Percentiles rank a stretch among this genome's conserved stretches.
These are phyloP conservation scores for Ceratocystis huliohia DNA, from an alignment of 2,329 filamentous ascomycete genomes.

Conservation along the genomic window DNA sequence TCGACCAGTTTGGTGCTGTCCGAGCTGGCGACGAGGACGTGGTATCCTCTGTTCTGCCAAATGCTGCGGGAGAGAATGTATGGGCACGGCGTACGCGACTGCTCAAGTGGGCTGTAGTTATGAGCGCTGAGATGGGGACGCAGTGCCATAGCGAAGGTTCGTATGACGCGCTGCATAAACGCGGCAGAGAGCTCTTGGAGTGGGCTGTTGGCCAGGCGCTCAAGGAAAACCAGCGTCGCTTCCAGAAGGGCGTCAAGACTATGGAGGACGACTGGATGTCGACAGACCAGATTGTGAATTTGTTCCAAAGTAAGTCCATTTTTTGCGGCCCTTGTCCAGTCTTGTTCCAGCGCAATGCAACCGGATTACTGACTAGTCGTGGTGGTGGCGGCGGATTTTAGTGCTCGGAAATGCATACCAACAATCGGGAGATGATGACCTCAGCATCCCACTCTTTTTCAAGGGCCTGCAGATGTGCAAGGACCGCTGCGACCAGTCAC, in stretches of 20 bases:
- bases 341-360: background rate
- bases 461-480: slow-evolving; percentile 62
- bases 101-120: slow-evolving; percentile 59
- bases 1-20: slow-evolving; percentile 31
- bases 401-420: slow-evolving; percentile 69
- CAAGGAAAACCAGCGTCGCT: slow-evolving; percentile 57
- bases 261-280: slow-evolving; percentile 61
- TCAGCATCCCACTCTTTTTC: slow-evolving; percentile 61
- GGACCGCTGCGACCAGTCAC: slow-evolving; percentile 60
- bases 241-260: slow-evolving; percentile 53
- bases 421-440: slow-evolving; percentile 18
- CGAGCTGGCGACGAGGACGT: slow-evolving; percentile 26
- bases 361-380: slow-evolving; percentile 25
- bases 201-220: slow-evolving; percentile 73
- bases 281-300: slow-evolving; percentile 57
- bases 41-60: slow-evolving; percentile 22
- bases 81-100: slow-evolving; percentile 52
- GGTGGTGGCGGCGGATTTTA: slow-evolving; percentile 23
- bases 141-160: slow-evolving; percentile 69
- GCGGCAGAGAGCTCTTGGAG: slow-evolving; percentile 49
- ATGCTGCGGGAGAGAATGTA: slow-evolving; percentile 33
- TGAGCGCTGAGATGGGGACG: slow-evolving; percentile 73
- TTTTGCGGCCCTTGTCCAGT: background rate
- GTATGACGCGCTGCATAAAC: slow-evolving; percentile 58
- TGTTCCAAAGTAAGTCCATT: slow-evolving; percentile 49